These are phyloP conservation scores for Hyaloscypha finlandica DNA, from an alignment of 495 filamentous ascomycete genomes.

Conservation along the genomic window DNA sequence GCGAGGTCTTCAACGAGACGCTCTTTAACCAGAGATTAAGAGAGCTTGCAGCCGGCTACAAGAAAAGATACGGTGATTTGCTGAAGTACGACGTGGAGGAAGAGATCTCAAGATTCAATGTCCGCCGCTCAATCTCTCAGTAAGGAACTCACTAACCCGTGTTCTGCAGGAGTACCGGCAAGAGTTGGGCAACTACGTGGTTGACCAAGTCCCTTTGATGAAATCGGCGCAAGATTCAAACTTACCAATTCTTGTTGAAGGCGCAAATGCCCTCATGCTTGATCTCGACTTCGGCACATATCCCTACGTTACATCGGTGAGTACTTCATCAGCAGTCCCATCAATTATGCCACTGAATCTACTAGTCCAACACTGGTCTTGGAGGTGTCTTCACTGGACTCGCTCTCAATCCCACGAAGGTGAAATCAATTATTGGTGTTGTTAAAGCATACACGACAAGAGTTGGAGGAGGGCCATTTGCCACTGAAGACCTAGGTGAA, in stretches of 20 bases:
- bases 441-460: slow-evolving; percentile 75
- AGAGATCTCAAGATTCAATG: slow-evolving; percentile 57
- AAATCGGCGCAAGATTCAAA: slow-evolving; percentile 57
- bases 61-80: slow-evolving; percentile 74
- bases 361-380: slow-evolving; percentile 50
- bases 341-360: background rate
- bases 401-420: background rate
- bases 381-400: slow-evolving; percentile 63
- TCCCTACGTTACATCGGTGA: slow-evolving; percentile 60
- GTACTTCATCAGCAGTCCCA: background rate
- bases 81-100: slow-evolving; percentile 76
- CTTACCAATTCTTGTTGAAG: slow-evolving; percentile 76
- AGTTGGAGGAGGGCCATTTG: slow-evolving; percentile 81
- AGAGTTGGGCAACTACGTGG: slow-evolving; percentile 64
- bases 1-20: slow-evolving; percentile 64
- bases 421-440: slow-evolving; percentile 67
- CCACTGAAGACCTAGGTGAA: slow-evolving; percentile 74
- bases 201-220: slow-evolving; percentile 68
- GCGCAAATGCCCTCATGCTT: slow-evolving; percentile 78
- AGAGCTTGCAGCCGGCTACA: slow-evolving; percentile 64
- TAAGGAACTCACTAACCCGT: background rate
- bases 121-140: background rate
- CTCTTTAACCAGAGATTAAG: slow-evolving; percentile 75
- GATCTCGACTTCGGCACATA: slow-evolving; percentile 61
- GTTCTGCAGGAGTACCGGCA: slow-evolving; percentile 59